phyloP scores from a whole-genome alignment of 108 stramenopile genomes.

The Parmales sp. region DNA sequence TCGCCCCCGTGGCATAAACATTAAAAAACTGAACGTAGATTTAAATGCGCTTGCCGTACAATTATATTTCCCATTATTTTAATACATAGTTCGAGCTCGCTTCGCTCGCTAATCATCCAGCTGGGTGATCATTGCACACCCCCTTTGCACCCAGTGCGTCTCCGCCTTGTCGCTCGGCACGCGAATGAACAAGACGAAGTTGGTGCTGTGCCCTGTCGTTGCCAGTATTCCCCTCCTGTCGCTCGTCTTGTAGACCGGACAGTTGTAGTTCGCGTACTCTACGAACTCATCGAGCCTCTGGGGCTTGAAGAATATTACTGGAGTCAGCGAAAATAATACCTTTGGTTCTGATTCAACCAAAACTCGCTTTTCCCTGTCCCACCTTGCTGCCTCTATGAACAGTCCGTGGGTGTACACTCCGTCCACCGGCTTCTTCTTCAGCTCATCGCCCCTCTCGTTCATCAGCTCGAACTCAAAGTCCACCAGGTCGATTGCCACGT shows the following conservation, averaged over 20 bases:
- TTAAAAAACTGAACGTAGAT: not conserved
- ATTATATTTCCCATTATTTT: too few relatives aligned
- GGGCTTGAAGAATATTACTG: conserved; percentile 41
- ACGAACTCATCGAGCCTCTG: conserved; percentile 18
- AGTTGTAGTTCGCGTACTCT: conserved; percentile 27
- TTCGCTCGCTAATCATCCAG: conserved; percentile 44
- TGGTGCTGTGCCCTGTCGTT: conserved; percentile 54
- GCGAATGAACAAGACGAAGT: conserved; percentile 48
- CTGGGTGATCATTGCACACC: conserved; percentile 49
- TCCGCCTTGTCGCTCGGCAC: conserved; percentile 29
- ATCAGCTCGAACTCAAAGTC: conserved; percentile 39
- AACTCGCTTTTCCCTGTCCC: conserved; percentile 23
- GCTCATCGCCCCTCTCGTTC: conserved; percentile 9
- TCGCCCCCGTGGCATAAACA: not conserved
- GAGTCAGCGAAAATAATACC: conserved; percentile 35
- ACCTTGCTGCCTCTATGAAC: conserved; percentile 52
- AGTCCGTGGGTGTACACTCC: conserved; percentile 46
- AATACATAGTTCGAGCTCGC: too few relatives aligned
- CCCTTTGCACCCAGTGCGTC: conserved; percentile 43
- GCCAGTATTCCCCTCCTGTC: conserved; percentile 43
- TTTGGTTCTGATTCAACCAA: conserved; percentile 44
- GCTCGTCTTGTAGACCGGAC: conserved; percentile 47
- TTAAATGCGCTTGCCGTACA: not conserved
- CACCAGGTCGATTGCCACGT: conserved; percentile 45
- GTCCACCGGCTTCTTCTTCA: conserved; percentile 16